phyloP scores from a whole-genome alignment of 1,284 basidiomycete genomes.

The Moesziomyces sp. region DNA sequence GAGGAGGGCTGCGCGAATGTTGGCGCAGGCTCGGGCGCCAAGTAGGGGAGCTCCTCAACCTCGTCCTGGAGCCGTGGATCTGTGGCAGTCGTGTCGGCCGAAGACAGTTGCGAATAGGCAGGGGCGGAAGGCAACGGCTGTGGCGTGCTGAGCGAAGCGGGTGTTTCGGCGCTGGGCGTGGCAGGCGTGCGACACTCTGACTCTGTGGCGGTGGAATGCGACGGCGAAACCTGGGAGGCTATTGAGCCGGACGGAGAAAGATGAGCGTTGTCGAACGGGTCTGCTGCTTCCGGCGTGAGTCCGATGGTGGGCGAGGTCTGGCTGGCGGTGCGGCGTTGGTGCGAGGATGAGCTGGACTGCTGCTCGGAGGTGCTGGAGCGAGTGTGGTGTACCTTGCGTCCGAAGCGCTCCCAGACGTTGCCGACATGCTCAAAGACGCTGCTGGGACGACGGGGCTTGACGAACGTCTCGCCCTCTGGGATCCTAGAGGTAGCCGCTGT shows the following conservation, averaged over 20 bases:
- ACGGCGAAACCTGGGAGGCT: slow-evolving; percentile 30
- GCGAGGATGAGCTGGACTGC: slow-evolving; percentile 23
- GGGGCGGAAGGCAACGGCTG: slow-evolving; percentile 34
- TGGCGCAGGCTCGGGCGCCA: slow-evolving; percentile 23
- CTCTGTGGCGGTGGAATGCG: slow-evolving; percentile 30
- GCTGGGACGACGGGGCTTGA: slow-evolving; percentile 44
- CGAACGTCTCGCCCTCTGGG: slow-evolving; percentile 17
- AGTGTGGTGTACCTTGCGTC: slow-evolving; percentile 49
- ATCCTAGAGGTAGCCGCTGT: slow-evolving; percentile 7
- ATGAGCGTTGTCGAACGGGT: slow-evolving; percentile 16
- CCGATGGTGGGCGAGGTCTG: slow-evolving; percentile 30
- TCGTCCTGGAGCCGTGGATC: slow-evolving; percentile 21
- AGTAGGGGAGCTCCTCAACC: slow-evolving; percentile 35
- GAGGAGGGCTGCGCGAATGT: not conserved
- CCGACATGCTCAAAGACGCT: slow-evolving; percentile 62
- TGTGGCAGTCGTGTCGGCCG: not conserved
- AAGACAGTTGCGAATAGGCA: slow-evolving; percentile 15
- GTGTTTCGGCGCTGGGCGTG: slow-evolving; percentile 18
- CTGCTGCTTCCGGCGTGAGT: slow-evolving; percentile 16
- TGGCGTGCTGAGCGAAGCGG: slow-evolving; percentile 15
- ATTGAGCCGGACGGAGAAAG: slow-evolving; percentile 25
- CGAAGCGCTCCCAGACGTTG: slow-evolving; percentile 57
- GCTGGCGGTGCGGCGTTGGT: slow-evolving; percentile 22
- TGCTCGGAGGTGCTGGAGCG: slow-evolving; percentile 32
- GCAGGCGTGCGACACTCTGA: slow-evolving; percentile 36